A percentile compares a stretch with the other conserved stretches of the same genome.
These are phyloP conservation scores for Phaeosphaeriaceae sp. DNA, from an alignment of 2,329 filamentous ascomycete genomes.

Conservation along the genomic window DNA sequence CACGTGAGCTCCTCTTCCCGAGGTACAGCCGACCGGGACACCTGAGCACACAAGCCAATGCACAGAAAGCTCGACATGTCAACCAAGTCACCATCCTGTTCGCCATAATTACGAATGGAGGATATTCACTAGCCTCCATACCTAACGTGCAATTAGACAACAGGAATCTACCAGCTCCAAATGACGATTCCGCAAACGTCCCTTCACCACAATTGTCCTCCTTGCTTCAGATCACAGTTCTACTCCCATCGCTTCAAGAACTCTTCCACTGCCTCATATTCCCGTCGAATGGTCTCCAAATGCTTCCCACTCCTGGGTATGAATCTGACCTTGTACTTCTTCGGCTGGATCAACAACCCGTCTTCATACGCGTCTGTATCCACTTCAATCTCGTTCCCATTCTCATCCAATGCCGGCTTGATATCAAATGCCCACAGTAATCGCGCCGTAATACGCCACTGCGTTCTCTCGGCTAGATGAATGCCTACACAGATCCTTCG, in stretches of 20 bases:
- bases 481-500: constrained; percentile 47
- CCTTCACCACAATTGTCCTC: background rate
- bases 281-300: background rate
- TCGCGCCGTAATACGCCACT: constrained; percentile 35
- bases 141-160: too few relatives aligned
- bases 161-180: too few relatives aligned
- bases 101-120: too few relatives aligned
- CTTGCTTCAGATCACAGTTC: background rate
- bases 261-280: background rate
- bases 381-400: constrained; percentile 11
- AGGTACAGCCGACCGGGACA: background rate
- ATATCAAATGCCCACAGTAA: constrained; percentile 45
- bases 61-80: too few relatives aligned
- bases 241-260: background rate
- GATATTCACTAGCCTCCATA: too few relatives aligned
- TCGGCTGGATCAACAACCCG: background rate
- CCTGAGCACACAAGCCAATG: too few relatives aligned
- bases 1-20: background rate
- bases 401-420: background rate
- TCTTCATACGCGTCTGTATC: background rate
- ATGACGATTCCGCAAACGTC: background rate
- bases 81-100: too few relatives aligned
- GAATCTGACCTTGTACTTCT: background rate
- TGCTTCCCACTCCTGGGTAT: background rate
- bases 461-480: constrained; percentile 38